Evolutionary conservation across 345 rosid genomes (phyloP), one percentile per base, ranked within the genome.

Genomic region (Heritiera fomes): DNA sequence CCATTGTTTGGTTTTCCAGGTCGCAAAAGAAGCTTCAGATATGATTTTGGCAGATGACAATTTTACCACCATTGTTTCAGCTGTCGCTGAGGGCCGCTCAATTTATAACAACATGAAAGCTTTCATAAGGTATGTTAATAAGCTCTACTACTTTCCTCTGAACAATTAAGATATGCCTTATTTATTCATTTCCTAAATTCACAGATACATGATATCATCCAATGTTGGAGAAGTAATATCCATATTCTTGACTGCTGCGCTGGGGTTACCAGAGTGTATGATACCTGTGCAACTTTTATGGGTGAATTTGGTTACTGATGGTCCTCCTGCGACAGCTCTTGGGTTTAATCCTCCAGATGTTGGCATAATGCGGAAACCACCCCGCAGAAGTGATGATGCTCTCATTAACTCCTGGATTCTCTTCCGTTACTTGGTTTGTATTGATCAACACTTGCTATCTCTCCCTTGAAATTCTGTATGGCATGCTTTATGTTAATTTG

Each of bases 31-130:
- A 87, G 98, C 98, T 77, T 91, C 98, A 0, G 98, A 95, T 79
- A 95, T 95, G 98, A 91, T 95, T 85, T 83, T 95, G 83, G 98
- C 97, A 9, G 97, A 95, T 84, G 98, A 95, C 86, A 91, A 92
- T 76, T 95, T 95, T 81, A 88, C 90, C 73, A 92, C 93, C 61
- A 95, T 95, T 30, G 98, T 93, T 78, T 85, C 87, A 3, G 98
- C 98, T 38, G 88, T 95, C 49, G 95, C 94, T 5, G 98, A 95
- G 86, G 98, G 98, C 74, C 91, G 97, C 71, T 90, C 97, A 55
- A 95, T 95, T 62, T 95, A 95, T 71, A 87, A 87, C 77, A 95
- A 92, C 85, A 93, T 93, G 98, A 93, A 93, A 87, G 97, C 98
- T 83, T 95, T 95, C 78, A 93, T 95, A 62, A 90, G 96, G 98